A percentile compares a stretch with the other conserved stretches of the same genome.
Conservation (phyloP, 2,329 filamentous ascomycete genomes). For the Fonsecaea monophora region DNA sequence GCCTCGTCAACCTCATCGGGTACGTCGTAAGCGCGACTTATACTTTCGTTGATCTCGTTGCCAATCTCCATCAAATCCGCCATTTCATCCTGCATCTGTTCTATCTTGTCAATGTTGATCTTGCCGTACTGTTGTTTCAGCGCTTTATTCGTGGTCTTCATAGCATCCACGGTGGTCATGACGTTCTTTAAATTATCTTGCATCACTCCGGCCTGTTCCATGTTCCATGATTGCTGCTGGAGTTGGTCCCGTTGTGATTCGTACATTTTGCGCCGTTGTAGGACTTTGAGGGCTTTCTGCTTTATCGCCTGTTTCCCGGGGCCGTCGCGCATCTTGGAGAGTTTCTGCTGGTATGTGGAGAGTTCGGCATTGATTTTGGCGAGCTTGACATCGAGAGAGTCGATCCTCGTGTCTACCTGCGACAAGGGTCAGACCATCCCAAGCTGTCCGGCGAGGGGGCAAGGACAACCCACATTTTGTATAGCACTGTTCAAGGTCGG, state of each 20-base stretch:
- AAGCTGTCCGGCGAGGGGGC: neutral
- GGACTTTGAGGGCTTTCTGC: slow-evolving; percentile 90
- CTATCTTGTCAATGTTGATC: slow-evolving; percentile 96
- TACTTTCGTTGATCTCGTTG: slow-evolving; percentile 96
- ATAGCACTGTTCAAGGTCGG: slow-evolving; percentile 86
- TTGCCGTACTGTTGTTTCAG: slow-evolving; percentile 94
- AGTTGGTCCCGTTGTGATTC: slow-evolving; percentile 93
- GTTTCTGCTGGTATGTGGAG: slow-evolving; percentile 82
- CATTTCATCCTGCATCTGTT: slow-evolving; percentile 98
- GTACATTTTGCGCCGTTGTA: slow-evolving; percentile 93
- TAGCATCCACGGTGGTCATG: slow-evolving; percentile 96
- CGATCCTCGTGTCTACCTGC: slow-evolving; percentile 79
- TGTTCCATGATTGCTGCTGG: slow-evolving; percentile 95
- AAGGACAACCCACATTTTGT: slow-evolving; percentile 66
- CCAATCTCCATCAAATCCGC: slow-evolving; percentile 93
- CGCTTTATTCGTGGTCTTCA: slow-evolving; percentile 95
- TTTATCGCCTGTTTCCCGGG: slow-evolving; percentile 92
- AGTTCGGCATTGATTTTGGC: slow-evolving; percentile 91
- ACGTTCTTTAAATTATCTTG: slow-evolving; percentile 98
- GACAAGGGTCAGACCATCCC: slow-evolving; percentile 9
- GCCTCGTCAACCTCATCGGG: slow-evolving; percentile 97
- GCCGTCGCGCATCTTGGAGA: slow-evolving; percentile 91
- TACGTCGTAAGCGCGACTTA: slow-evolving; percentile 88
- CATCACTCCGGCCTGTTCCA: slow-evolving; percentile 98
- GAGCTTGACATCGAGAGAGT: slow-evolving; percentile 91